Evolutionary conservation across 2,329 filamentous ascomycete genomes (phyloP).

Genomic region (Pyricularia grisea): DNA sequence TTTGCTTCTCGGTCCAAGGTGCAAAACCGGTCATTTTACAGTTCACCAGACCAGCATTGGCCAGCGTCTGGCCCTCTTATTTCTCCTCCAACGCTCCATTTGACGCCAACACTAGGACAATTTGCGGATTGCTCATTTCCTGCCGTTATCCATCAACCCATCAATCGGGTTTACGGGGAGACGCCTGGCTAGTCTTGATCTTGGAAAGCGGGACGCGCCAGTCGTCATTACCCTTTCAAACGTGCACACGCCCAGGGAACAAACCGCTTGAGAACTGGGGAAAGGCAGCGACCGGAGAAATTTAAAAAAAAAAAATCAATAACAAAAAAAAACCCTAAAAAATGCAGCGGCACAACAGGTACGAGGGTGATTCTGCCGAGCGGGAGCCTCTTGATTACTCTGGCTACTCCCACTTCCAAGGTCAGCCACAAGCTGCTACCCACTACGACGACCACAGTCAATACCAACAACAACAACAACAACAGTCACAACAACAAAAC

Average conservation of each 20-base stretch:
- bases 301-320: neutral
- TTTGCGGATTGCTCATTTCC: neutral
- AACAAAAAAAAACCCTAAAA: neutral
- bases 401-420: neutral
- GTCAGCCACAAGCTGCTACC: slow-evolving; percentile 1
- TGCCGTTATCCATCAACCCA: neutral
- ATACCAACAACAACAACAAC: slow-evolving; percentile 4
- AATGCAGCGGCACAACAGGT: slow-evolving; percentile 11
- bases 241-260: neutral
- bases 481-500: neutral
- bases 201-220: slow-evolving; percentile 2
- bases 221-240: neutral
- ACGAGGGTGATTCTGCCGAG: slow-evolving; percentile 14
- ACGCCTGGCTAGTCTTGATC: neutral
- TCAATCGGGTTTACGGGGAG: neutral
- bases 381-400: slow-evolving; percentile 11
- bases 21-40: neutral
- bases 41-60: neutral
- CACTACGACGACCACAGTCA: neutral
- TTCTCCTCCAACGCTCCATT: neutral
- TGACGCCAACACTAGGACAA: neutral
- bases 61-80: neutral
- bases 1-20: neutral
- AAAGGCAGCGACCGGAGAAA: neutral
- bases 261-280: neutral